Evolutionary conservation across 257 asterid genomes (phyloP).

Genomic region (Prunella vulgaris): DNA sequence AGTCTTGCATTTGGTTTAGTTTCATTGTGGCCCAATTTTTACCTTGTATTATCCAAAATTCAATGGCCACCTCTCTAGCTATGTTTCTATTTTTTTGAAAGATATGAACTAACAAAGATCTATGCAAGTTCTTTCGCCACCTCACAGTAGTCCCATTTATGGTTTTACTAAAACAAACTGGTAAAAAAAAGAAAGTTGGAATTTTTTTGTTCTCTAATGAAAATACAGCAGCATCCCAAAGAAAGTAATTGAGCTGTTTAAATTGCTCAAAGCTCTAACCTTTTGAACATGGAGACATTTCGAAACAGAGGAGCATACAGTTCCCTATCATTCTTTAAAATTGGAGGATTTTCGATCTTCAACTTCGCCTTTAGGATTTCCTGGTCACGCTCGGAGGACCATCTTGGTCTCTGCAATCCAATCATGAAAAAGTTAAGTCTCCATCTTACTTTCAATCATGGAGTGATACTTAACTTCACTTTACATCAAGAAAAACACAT

Average conservation of each 20-base stretch:
- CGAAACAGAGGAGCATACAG: conserved; percentile 70
- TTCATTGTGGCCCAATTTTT: neutral
- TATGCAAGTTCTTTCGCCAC: neutral
- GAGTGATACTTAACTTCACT: neutral
- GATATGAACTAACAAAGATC: neutral
- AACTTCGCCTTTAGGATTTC: conserved; percentile 59
- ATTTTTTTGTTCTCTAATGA: neutral
- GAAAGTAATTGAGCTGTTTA: neutral
- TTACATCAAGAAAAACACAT: conserved; percentile 20
- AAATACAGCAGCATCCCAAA: neutral
- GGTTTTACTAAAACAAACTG: neutral
- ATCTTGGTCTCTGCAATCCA: conserved; percentile 67
- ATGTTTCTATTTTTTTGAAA: too few relatives aligned
- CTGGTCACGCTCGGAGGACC: conserved; percentile 75
- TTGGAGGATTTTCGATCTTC: conserved; percentile 60
- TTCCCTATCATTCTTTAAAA: conserved; percentile 45
- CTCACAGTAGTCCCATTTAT: too few relatives aligned
- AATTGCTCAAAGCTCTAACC: conserved; percentile 40
- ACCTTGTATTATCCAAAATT: neutral
- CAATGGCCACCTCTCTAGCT: neutral
- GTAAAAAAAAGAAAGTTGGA: neutral
- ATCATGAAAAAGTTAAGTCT: conserved; percentile 5
- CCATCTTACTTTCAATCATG: neutral
- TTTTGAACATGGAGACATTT: conserved; percentile 72
- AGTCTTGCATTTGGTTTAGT: neutral